These are phyloP conservation scores for Aspergillus sp. DNA, from an alignment of 2,329 filamentous ascomycete genomes.

Conservation along the genomic window DNA sequence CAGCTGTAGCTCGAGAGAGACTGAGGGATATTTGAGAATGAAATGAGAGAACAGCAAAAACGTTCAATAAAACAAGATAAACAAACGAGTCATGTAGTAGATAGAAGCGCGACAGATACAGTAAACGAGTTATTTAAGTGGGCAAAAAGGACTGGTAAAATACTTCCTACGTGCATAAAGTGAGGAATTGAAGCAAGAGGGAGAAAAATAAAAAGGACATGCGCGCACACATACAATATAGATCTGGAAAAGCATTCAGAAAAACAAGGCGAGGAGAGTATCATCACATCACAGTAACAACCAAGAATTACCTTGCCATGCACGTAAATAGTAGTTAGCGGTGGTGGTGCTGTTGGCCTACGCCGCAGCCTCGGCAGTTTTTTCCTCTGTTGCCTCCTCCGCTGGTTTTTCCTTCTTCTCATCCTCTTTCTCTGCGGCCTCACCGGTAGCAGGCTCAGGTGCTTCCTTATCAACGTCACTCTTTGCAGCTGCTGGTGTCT, in stretches of 20 bases:
- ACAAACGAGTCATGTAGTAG: not conserved
- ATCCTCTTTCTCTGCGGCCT: slow-evolving; percentile 27
- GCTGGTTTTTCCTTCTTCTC: slow-evolving; percentile 25
- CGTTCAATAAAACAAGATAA: not conserved
- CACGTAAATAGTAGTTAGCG: slow-evolving; percentile 3
- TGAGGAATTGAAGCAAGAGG: not conserved
- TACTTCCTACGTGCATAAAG: not conserved
- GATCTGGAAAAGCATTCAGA: not conserved
- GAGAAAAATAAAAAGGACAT: not conserved
- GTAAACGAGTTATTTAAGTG: not conserved
- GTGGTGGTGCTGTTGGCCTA: slow-evolving; percentile 13
- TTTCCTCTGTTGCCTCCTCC: slow-evolving; percentile 28
- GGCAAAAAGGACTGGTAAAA: not conserved
- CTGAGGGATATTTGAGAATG: not conserved
- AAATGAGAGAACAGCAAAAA: not conserved
- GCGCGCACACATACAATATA: not conserved
- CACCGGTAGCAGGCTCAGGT: slow-evolving; percentile 17
- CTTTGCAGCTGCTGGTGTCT: slow-evolving; percentile 16
- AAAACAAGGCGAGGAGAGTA: not conserved
- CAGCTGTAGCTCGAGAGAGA: not conserved
- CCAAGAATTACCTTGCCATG: slow-evolving; percentile 9
- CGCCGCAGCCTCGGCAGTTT: slow-evolving; percentile 26
- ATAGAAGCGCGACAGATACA: not conserved
- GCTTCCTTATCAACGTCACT: slow-evolving; percentile 23
- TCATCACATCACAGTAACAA: slow-evolving; percentile 7